phyloP scores from a whole-genome alignment of 352 stramenopile genomes.

The Achlya hypogyna region DNA sequence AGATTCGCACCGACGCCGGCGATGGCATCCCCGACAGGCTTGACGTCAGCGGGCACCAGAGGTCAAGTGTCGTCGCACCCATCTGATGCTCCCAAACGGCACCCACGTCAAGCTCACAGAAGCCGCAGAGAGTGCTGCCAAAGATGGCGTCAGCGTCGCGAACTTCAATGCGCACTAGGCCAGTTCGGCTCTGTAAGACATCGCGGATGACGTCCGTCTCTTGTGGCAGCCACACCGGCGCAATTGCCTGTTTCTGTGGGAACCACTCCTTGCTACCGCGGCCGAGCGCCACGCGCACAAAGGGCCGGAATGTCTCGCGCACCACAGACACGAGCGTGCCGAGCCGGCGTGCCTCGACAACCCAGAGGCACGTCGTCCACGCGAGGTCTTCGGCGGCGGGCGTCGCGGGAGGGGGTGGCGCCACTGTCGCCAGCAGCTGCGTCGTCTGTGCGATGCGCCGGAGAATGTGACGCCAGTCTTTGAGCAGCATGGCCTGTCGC shows the following conservation, averaged over 20 bases:
- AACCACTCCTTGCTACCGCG: neutral
- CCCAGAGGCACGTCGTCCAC: neutral
- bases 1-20: neutral
- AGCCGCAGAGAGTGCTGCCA: neutral
- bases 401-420: neutral
- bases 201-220: neutral
- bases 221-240: neutral
- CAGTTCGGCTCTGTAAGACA: neutral
- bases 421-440: neutral
- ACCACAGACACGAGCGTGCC: neutral
- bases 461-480: slow-evolving; percentile 55
- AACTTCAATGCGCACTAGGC: neutral
- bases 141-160: slow-evolving; percentile 1
- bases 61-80: neutral
- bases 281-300: neutral
- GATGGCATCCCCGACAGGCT: neutral
- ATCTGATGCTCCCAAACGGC: neutral
- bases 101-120: neutral
- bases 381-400: neutral
- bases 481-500: slow-evolving; percentile 51
- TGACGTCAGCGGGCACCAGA: slow-evolving; percentile 1
- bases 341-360: neutral
- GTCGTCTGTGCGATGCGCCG: neutral
- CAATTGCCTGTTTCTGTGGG: neutral
- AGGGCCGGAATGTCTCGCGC: neutral